Base-by-base conservation (phyloP, 805 yeast genomes). In the Yarrowia yakushimensis region DNA sequence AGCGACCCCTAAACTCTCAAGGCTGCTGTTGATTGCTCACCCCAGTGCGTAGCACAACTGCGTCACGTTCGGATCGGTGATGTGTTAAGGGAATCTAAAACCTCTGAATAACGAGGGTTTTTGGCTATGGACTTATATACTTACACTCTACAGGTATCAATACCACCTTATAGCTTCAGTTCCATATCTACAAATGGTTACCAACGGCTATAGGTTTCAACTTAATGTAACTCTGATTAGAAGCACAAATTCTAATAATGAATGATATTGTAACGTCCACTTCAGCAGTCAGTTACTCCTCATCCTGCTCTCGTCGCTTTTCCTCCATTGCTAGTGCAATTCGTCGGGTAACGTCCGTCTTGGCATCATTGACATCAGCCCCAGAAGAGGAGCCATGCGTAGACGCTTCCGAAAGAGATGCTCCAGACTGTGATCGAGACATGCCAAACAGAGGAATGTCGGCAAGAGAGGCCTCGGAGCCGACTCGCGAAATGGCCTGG, bases 361-460 rank as follows among this genome's bases (percentile, higher is more conserved):
- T 65, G 45, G 63, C 61, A 13, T 65, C 59, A 34, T 65, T 60
- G 17, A 54, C 62, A 15, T 66, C 65, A 8, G 65, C 52, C 4
- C 65, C 43, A 41, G 54, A 28, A 15, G 55, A 62, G 12, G 39
- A 37, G 20, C 57, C 39, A 18, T 28, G 31, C n/a, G 60, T 30
- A 12, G 64, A 42, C 34, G 36, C 63, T 9, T 37, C 54, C 13
- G 64, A 63, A 25, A 59, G 63, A 39, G 43, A 34, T 9, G 43
- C 28, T 59, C 63, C 57, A 5, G 65, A 63, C 4, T 67, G 27
- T 15, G 62, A 48, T 64, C 74, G 78, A 60, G 78, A 81, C 36
- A 81, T 79, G 5, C 65, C 64, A 64, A 86, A 80, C 72, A 86
- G 79, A 2, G 91, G 90, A 42, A 86, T 79, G 70, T 86, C 84